Evolutionary conservation across 148 eudicot genomes (phyloP), one percentile per base, ranked within the genome.

Genomic region (Fagopyrum homotropicum): DNA sequence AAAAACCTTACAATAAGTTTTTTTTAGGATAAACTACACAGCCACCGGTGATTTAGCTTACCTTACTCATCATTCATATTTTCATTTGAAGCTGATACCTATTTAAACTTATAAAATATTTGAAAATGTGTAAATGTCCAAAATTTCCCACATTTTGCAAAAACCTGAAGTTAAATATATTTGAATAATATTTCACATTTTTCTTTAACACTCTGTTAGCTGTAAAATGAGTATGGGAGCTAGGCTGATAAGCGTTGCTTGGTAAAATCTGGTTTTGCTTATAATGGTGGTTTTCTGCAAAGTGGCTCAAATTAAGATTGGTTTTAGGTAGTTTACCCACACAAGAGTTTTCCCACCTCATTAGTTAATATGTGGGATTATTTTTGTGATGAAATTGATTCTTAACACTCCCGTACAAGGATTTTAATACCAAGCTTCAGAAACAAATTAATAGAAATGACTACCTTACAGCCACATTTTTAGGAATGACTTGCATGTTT

Each of bases 301-400:
- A 66, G 29, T 45, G 45, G 26, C 47, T 5, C n/a, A 74, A 61
- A 45, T 40, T 69, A 45, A 35, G 63, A 29, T 26, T 57, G 30
- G 0, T 52, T 17, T 57, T 1, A 15, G 16, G 59, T n/a, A 16
- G 59, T 55, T 55, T 55, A 55, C 19, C 59, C 59, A 55, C 59
- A 64, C 16, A 64, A 4, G n/a, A 35, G 44, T 12, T 64, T 26
- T n/a, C 70, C 14, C 12, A 64, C 7, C 46, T 35, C 14, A 35
- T 14, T 45, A 9, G 16, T 64, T 30, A 64, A 35, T 35, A 40
- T 12, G 40, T 0, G 6, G 8, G 3, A 12, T n/a, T 15, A 10
- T 64, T 14, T 64, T 57, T 57, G 63, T 64, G 70, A 64, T 30
- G 45, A 30, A 64, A 10, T 64, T 64, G 70, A 30, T 35, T 22